A percentile compares a stretch with the other conserved stretches of the same genome.
Evolutionary conservation across 768 basidiomycete species (phyloP).

Genomic region (Amanita fuliginea): DNA sequence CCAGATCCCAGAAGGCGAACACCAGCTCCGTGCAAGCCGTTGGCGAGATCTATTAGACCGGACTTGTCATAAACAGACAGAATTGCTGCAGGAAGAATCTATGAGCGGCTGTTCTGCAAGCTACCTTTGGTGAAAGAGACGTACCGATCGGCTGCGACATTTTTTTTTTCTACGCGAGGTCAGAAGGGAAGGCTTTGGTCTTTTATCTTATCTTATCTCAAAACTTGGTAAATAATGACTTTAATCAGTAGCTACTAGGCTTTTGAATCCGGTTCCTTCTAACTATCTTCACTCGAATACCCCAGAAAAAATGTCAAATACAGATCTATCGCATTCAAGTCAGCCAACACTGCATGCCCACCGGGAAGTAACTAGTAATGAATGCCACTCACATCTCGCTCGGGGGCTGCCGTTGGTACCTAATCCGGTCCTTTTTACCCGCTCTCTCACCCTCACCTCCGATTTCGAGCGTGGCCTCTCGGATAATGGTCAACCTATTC

Average conservation of each 20-base stretch:
- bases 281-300: not conserved
- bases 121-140: not conserved
- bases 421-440: not conserved
- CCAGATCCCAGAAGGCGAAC: constrained; percentile 90
- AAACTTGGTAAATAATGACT: too few relatives aligned
- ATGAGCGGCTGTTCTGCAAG: not conserved
- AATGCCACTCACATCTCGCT: not conserved
- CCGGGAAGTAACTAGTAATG: not conserved
- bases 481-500: constrained; percentile 20
- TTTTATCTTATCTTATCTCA: not conserved
- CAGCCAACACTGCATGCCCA: not conserved
- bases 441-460: not conserved
- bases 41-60: constrained; percentile 78
- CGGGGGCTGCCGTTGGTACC: not conserved
- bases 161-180: not conserved
- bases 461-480: not conserved
- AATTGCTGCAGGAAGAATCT: constrained; percentile 41
- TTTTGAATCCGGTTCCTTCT: too few relatives aligned
- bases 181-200: not conserved
- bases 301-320: constrained; percentile 5
- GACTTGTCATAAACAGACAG: constrained; percentile 97
- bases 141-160: not conserved
- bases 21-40: constrained; percentile 70
- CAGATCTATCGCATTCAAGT: not conserved
- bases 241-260: too few relatives aligned